Evolutionary conservation across 108 stramenopile genomes (phyloP).

Genomic region (Cyclostephanos invisitatus): DNA sequence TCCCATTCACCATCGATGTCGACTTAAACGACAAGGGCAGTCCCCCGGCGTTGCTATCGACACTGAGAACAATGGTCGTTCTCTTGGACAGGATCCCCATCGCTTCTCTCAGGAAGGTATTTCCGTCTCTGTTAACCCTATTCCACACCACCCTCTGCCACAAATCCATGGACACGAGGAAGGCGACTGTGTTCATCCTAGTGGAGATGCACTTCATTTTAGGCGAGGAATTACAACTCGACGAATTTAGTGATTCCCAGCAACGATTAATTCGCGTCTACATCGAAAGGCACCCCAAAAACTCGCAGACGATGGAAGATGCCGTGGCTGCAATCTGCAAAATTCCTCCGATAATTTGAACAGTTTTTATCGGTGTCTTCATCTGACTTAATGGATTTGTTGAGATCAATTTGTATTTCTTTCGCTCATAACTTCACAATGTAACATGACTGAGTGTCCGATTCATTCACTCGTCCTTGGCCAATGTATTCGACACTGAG

Average conservation of each 20-base stretch:
- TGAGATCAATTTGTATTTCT: no score
- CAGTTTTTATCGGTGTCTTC: no score
- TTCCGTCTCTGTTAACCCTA: slow-evolving; percentile 33
- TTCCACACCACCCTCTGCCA: slow-evolving; percentile 29
- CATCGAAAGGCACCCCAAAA: slow-evolving; percentile 38
- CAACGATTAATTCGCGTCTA: slow-evolving; percentile 47
- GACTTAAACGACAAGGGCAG: slow-evolving; percentile 28
- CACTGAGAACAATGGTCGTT: slow-evolving; percentile 37
- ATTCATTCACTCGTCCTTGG: no score
- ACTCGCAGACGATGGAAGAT: background rate
- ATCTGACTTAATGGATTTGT: no score
- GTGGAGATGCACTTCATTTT: slow-evolving; percentile 50
- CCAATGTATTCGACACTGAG: no score
- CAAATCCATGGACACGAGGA: slow-evolving; percentile 49
- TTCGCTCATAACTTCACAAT: no score
- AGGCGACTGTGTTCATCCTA: slow-evolving; percentile 47
- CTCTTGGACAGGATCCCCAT: slow-evolving; percentile 38
- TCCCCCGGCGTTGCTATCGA: slow-evolving; percentile 37
- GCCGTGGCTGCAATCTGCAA: background rate
- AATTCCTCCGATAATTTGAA: slow-evolving; percentile 1
- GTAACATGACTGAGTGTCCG: no score
- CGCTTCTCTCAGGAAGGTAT: slow-evolving; percentile 14
- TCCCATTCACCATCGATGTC: slow-evolving; percentile 22
- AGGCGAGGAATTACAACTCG: slow-evolving; percentile 42
- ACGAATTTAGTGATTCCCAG: slow-evolving; percentile 45